Evolutionary conservation across 352 stramenopile species (phyloP).

Genomic region (Bremia lactucae): DNA sequence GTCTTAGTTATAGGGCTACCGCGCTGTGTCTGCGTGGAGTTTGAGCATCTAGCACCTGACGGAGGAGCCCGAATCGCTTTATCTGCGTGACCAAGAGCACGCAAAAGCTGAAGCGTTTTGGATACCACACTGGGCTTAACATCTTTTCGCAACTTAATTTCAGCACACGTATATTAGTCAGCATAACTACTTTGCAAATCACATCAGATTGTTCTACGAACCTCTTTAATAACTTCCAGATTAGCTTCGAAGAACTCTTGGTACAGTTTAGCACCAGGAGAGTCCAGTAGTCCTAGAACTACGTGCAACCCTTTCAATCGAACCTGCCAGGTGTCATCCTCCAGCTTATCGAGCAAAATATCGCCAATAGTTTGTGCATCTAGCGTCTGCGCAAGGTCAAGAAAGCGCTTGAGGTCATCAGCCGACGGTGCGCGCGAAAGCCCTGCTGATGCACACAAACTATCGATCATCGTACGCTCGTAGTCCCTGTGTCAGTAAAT

Average conservation of each 20-base stretch:
- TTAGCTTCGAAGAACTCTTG: constrained; percentile 80
- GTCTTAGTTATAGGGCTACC: constrained; percentile 12
- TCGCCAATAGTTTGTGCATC: constrained; percentile 78
- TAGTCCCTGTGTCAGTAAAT: constrained; percentile 43
- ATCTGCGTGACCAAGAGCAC: constrained; percentile 49
- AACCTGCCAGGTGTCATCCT: constrained; percentile 75
- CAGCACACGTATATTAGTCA: not conserved
- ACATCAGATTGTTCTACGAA: constrained; percentile 7
- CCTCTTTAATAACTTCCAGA: constrained; percentile 67
- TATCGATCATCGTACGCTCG: constrained; percentile 79
- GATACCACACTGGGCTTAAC: constrained; percentile 68
- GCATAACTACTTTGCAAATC: not conserved
- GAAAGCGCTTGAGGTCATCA: constrained; percentile 73
- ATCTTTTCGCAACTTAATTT: constrained; percentile 46
- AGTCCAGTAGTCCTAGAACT: constrained; percentile 64
- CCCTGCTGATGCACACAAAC: constrained; percentile 62
- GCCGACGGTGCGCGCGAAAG: constrained; percentile 62
- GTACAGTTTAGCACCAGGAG: constrained; percentile 48
- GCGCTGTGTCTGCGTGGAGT: constrained; percentile 7
- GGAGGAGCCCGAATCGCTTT: constrained; percentile 18
- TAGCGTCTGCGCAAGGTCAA: constrained; percentile 79
- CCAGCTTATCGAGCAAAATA: constrained; percentile 79
- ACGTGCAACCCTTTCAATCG: constrained; percentile 79
- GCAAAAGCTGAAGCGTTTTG: constrained; percentile 63
- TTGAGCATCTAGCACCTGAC: constrained; percentile 4